Percentiles rank a stretch among this genome's conserved stretches.
Conservation (phyloP, 1,284 basidiomycete genomes). For the Cutaneotrichosporon sp. region DNA sequence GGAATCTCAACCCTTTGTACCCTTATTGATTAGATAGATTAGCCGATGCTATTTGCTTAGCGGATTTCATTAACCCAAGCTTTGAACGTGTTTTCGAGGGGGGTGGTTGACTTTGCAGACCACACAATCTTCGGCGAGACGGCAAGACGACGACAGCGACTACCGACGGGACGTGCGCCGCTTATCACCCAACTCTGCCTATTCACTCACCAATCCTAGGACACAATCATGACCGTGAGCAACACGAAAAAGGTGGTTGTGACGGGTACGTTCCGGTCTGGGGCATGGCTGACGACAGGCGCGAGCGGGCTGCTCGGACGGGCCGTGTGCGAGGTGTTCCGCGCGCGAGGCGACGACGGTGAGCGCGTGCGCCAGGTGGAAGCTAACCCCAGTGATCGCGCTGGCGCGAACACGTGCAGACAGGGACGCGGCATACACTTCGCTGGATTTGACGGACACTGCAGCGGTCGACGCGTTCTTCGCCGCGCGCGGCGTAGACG, state of each 20-base stretch:
- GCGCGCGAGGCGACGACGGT: constrained; percentile 30
- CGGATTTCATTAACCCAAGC: too few species aligned
- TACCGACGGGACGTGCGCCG: too few species aligned
- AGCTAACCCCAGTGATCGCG: constrained; percentile 36
- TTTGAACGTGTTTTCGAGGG: too few species aligned
- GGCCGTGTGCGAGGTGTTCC: constrained; percentile 42
- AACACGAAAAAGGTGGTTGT: constrained; percentile 23
- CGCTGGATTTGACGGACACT: constrained; percentile 50
- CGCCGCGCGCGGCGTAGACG: constrained; percentile 41
- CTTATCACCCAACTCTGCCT: too few species aligned
- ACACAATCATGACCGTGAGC: not conserved
- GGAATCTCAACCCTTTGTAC: too few species aligned
- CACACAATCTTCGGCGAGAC: too few species aligned
- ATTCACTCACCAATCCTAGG: too few species aligned
- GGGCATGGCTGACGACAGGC: constrained; percentile 28
- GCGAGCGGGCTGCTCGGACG: constrained; percentile 53
- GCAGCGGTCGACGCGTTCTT: constrained; percentile 47
- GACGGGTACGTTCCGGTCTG: constrained; percentile 21
- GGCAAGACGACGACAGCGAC: too few species aligned
- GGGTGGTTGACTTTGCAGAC: too few species aligned
- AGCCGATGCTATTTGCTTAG: too few species aligned
- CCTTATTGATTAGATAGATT: too few species aligned
- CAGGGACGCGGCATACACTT: constrained; percentile 33
- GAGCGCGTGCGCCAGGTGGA: not conserved
- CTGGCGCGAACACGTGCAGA: constrained; percentile 47